A percentile compares a stretch with the other conserved stretches of the same genome.
Evolutionary conservation across 257 asterid genomes (phyloP).

Genomic region (Thymus quinquecostatus): DNA sequence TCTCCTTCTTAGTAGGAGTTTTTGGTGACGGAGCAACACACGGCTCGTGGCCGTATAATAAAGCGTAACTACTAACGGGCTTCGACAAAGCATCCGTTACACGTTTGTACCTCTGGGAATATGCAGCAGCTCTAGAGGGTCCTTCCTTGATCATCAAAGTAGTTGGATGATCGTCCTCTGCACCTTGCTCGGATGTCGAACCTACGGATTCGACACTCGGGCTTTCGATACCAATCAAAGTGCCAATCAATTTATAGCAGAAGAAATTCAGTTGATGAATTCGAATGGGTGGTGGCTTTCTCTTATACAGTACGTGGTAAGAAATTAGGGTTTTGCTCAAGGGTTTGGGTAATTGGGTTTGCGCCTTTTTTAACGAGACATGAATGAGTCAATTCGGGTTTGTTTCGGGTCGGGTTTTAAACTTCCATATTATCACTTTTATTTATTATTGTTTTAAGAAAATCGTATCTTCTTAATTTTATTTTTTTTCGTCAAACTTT

Average conservation of each 20-base stretch:
- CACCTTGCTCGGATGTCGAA: background rate
- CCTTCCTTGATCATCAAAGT: background rate
- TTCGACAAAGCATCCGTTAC: slow-evolving; percentile 7
- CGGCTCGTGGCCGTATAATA: background rate
- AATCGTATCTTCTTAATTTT: too few relatives aligned
- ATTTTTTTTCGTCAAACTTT: too few relatives aligned
- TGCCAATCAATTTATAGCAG: background rate
- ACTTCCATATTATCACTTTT: too few relatives aligned
- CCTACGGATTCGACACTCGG: background rate
- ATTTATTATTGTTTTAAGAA: too few relatives aligned
- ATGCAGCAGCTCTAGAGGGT: background rate
- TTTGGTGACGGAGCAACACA: background rate
- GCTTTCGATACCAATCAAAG: background rate
- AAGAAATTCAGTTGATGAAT: too few relatives aligned
- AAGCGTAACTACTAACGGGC: slow-evolving; percentile 27
- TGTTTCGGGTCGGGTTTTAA: background rate
- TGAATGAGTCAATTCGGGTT: background rate
- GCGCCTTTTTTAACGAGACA: background rate
- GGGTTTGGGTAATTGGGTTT: background rate
- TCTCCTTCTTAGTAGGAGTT: background rate
- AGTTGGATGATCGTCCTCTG: background rate
- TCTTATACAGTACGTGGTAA: background rate
- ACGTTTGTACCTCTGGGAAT: slow-evolving; percentile 12
- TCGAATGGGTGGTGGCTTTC: background rate
- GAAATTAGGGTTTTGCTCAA: slow-evolving; percentile 19